Base-by-base conservation (phyloP, 1,284 basidiomycete genomes). In the Cystobasidium slooffiae region DNA sequence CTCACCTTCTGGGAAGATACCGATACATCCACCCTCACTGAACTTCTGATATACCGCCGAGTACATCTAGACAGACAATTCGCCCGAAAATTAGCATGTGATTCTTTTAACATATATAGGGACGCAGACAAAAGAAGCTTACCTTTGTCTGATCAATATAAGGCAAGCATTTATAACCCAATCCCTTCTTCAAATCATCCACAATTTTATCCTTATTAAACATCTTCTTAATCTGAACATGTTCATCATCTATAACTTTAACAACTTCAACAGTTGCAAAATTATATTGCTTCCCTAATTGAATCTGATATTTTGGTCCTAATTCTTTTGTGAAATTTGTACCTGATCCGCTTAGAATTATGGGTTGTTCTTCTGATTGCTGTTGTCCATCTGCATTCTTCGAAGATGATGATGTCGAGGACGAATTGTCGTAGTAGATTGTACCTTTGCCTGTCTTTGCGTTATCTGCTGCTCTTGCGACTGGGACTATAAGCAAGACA, bases 1-100 rank as follows among this genome's bases (percentile, higher is more conserved):
- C 65, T 18, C 77, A 92, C 93, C 94, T 89, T 97, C 95, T 59
- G 95, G 95, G 81, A 97, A 97, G 78, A 98, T 96, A 63, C 94
- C 93, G 77, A 98, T 94, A 78, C 90, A 90, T 10, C 93, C 93
- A 18, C 93, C 92, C 69, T 91, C 88, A 75, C 90, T 92, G 75
- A 99, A 85, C 76, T 89, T 88, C 79, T 93, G 87, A 82, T 97
- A 99, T 4, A 99, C 97, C 76, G 93, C 88, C 24, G 90, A 89
- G 82, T 98, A 99, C 90, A 98, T 98, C 76, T 93, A 88, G 76
- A 91, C 98, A 95, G 84, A 97, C 91, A 75, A 98, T 89, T 14
- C n/a, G 31, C 22, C 6, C 18, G n/a, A 58, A 31, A 61, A 37
- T 9, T 47, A 7, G 55, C 37, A 16, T 12, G 1, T 12, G 3